These are phyloP conservation scores for Crithidia bombi DNA, from an alignment of 208 protist species.

Conservation along the genomic window DNA sequence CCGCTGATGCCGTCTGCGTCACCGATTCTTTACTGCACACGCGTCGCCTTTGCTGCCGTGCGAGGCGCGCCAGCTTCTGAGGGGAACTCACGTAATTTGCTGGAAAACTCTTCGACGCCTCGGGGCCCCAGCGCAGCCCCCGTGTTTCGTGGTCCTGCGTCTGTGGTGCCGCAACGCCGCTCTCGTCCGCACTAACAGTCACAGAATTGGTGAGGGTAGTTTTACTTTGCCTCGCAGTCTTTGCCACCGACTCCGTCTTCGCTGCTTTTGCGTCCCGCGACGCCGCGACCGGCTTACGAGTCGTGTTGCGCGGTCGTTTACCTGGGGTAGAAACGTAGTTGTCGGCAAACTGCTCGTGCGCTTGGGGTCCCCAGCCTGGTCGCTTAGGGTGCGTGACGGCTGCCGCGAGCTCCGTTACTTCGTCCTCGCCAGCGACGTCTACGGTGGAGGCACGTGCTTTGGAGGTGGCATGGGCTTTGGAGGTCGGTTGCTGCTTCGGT, in stretches of 20 bases:
- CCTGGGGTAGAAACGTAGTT: constrained; percentile 78
- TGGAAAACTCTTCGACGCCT: constrained; percentile 72
- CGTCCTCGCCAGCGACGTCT: not conserved
- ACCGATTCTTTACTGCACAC: constrained; percentile 15
- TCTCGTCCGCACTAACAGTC: not conserved
- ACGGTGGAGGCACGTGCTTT: too few species aligned
- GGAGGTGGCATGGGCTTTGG: too few species aligned
- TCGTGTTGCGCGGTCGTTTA: constrained; percentile 39
- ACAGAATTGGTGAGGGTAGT: too few species aligned
- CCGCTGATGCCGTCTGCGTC: constrained; percentile 17
- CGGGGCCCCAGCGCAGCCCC: constrained; percentile 61
- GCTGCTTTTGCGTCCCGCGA: constrained; percentile 11
- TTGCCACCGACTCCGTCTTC: not conserved
- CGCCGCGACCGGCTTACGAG: not conserved
- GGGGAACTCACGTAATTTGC: constrained; percentile 74
- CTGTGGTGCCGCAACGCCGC: not conserved
- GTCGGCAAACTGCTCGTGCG: constrained; percentile 55
- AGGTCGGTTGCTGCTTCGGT: too few species aligned
- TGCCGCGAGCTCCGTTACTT: not conserved
- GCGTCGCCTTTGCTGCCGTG: constrained; percentile 10
- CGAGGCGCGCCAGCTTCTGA: constrained; percentile 53
- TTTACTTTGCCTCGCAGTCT: not conserved
- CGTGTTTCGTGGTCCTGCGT: too few species aligned
- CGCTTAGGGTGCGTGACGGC: not conserved
- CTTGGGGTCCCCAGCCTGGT: constrained; percentile 62